Percentiles rank a stretch among this genome's conserved stretches.
phyloP scores from a whole-genome alignment of 208 protist species.

The Leptomonas seymouri region DNA sequence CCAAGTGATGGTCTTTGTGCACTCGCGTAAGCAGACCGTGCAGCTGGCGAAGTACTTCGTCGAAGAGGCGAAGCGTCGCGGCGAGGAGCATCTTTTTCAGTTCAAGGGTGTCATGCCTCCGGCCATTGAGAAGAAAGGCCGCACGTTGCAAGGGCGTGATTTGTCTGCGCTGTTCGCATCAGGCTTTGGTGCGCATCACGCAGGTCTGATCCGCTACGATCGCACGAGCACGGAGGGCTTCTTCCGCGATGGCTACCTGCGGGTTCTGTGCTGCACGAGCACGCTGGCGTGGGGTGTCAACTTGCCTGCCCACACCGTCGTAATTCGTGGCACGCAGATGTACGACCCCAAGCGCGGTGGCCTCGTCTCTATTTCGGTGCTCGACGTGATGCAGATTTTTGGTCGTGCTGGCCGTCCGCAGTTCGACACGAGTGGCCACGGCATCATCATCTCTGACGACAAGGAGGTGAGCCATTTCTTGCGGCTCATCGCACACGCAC shows the following conservation, averaged over 20 bases:
- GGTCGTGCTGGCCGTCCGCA: slow-evolving; percentile 99
- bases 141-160: slow-evolving; percentile 83
- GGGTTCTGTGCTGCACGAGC: slow-evolving; percentile 98
- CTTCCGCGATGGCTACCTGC: slow-evolving; percentile 95
- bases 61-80: slow-evolving; percentile 78
- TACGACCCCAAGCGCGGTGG: slow-evolving; percentile 95
- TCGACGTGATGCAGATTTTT: slow-evolving; percentile 99
- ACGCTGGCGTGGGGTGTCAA: slow-evolving; percentile 99
- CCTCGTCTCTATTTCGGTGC: slow-evolving; percentile 97
- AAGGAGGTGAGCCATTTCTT: slow-evolving; percentile 97
- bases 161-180: slow-evolving; percentile 84
- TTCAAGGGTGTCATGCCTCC: slow-evolving; percentile 50
- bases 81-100: slow-evolving; percentile 68
- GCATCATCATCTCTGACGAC: slow-evolving; percentile 98
- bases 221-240: slow-evolving; percentile 95
- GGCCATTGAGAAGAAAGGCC: slow-evolving; percentile 47
- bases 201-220: slow-evolving; percentile 96
- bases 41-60: slow-evolving; percentile 90
- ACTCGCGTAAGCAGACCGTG: slow-evolving; percentile 97
- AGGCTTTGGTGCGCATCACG: slow-evolving; percentile 97
- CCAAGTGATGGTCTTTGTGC: slow-evolving; percentile 99
- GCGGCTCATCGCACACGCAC: slow-evolving; percentile 90
- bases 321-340: slow-evolving; percentile 98
- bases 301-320: slow-evolving; percentile 98
- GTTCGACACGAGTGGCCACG: slow-evolving; percentile 98